Percentiles rank a stretch among this genome's conserved stretches.
Conservation (phyloP, 176 grass and related monocot species). For the Oryza punctata region DNA sequence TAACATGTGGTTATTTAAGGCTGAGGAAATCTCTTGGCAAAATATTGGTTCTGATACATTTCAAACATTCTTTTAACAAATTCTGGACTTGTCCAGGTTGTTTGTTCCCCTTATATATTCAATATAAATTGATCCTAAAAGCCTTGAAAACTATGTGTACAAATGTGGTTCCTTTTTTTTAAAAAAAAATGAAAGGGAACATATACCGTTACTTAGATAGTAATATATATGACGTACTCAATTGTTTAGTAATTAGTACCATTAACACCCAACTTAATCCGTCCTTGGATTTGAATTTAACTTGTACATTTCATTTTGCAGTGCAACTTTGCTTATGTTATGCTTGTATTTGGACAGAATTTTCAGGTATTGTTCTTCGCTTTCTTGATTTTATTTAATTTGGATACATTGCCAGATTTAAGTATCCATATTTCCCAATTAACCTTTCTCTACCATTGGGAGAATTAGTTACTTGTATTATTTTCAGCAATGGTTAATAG, state of each 20-base stretch:
- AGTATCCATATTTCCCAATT: not conserved
- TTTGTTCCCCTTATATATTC: constrained; percentile 4
- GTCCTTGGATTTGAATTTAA: constrained; percentile 10
- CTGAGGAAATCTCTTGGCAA: not conserved
- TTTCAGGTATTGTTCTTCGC: constrained; percentile 69
- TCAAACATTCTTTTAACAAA: not conserved
- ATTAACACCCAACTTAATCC: not conserved
- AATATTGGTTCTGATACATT: not conserved
- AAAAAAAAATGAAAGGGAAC: not conserved
- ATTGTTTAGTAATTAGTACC: not conserved
- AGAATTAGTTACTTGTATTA: not conserved
- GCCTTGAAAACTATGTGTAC: constrained; percentile 1
- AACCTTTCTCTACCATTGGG: not conserved
- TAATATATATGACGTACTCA: not conserved
- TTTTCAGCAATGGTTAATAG: not conserved
- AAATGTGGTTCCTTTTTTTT: not conserved
- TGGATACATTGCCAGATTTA: not conserved
- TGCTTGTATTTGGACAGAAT: constrained; percentile 86
- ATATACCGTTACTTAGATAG: not conserved
- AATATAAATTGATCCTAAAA: not conserved
- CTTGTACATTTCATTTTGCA: constrained; percentile 49
- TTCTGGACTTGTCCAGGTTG: not conserved
- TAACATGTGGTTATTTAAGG: not conserved
- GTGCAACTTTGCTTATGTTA: constrained; percentile 94
- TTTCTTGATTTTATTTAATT: constrained; percentile 19